phyloP scores from a whole-genome alignment of 2,329 filamentous ascomycete genomes.

The Akanthomyces dipterigenus region DNA sequence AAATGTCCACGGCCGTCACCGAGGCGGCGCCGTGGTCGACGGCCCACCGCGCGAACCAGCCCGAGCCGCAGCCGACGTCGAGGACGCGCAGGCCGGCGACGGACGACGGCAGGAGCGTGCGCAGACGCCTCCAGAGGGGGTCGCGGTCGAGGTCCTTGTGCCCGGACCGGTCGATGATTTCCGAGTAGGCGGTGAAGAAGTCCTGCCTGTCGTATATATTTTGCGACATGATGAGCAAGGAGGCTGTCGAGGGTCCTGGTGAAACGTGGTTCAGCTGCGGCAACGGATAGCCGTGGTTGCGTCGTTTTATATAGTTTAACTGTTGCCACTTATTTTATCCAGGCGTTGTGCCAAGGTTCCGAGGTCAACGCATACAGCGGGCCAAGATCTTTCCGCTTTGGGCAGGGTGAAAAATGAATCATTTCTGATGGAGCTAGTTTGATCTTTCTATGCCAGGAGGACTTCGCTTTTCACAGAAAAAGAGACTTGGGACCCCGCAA shows the following conservation, averaged over 20 bases:
- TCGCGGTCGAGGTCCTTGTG: constrained; percentile 30
- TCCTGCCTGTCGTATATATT: constrained; percentile 35
- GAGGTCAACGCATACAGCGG: neutral
- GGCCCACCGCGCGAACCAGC: constrained; percentile 40
- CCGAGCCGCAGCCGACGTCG: constrained; percentile 41
- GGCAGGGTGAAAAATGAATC: neutral
- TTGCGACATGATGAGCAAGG: constrained; percentile 23
- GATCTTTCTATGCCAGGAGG: no score
- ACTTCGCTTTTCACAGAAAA: no score
- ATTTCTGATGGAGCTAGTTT: no score
- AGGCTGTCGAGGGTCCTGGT: neutral
- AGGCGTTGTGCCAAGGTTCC: neutral
- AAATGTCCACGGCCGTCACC: constrained; percentile 35
- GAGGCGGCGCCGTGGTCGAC: constrained; percentile 28
- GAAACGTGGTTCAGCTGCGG: neutral
- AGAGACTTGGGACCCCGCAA: neutral
- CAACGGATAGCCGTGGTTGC: neutral
- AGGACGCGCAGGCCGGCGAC: constrained; percentile 28
- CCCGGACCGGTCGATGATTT: constrained; percentile 31
- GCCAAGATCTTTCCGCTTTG: neutral
- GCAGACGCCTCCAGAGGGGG: constrained; percentile 38
- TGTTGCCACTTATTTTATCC: neutral
- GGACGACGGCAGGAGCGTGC: constrained; percentile 28
- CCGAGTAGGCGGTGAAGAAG: constrained; percentile 37
- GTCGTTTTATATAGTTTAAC: neutral